phyloP scores from a whole-genome alignment of 1,284 basidiomycete genomes.

The Testicularia cyperi region DNA sequence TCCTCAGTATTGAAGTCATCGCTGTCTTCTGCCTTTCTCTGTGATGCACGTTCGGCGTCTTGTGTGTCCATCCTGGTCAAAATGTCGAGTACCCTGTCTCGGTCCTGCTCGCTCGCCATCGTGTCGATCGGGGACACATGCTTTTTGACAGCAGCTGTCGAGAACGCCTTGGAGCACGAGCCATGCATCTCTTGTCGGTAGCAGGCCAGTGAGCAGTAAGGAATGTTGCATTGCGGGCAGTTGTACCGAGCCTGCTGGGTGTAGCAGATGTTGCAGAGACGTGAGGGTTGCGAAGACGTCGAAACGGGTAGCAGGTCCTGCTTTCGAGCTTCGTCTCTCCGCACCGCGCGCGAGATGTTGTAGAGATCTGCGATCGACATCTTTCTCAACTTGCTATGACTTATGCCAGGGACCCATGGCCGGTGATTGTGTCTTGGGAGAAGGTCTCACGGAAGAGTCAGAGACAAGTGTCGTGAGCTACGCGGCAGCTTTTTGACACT shows the following conservation, averaged over 20 bases:
- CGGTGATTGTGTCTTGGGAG: no score
- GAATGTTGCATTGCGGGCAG: slow-evolving; percentile 50
- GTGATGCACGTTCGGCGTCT: slow-evolving; percentile 1
- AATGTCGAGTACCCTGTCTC: slow-evolving; percentile 23
- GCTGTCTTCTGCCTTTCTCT: slow-evolving; percentile 1
- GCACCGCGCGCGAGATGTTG: slow-evolving; percentile 39
- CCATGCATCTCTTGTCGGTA: slow-evolving; percentile 35
- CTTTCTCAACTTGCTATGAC: no score
- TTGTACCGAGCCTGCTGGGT: slow-evolving; percentile 30
- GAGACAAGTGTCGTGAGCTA: no score
- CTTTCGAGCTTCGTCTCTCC: slow-evolving; percentile 31
- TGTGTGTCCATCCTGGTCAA: slow-evolving; percentile 6
- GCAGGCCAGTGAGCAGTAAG: slow-evolving; percentile 49
- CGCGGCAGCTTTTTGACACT: no score
- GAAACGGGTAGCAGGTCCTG: slow-evolving; percentile 20
- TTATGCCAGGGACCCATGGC: no score
- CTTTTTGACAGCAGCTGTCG: slow-evolving; percentile 11
- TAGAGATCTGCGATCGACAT: slow-evolving; percentile 44
- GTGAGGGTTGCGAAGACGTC: slow-evolving; percentile 8
- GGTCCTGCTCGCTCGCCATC: slow-evolving; percentile 9
- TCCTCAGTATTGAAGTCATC: slow-evolving; percentile 6
- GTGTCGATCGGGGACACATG: neutral
- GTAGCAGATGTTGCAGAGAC: slow-evolving; percentile 49
- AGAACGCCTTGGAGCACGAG: slow-evolving; percentile 36
- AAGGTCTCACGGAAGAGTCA: no score